Evolutionary conservation across 805 yeast species (phyloP), one percentile per base, ranked within the genome.

Genomic region (Spathaspora passalidarum): DNA sequence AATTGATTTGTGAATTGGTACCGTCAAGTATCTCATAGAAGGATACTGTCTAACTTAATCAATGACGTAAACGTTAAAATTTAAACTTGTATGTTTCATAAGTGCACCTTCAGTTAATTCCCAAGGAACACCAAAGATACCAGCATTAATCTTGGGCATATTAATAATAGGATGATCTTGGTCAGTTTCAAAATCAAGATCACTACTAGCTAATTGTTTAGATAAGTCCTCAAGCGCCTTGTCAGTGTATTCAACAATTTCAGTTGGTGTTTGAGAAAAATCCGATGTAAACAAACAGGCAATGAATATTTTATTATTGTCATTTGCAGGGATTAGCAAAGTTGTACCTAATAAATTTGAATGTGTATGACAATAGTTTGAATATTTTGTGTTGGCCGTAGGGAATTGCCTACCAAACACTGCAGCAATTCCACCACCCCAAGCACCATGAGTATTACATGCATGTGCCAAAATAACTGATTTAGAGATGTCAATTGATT

Each of bases 401-500:
- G 88, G 90, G 60, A 74, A 88, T 39, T 67, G 61, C 14, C 54
- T 44, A 19, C 73, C 76, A 56, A 88, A 79, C 20, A 65, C 76
- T 3, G 69, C 70, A 0, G 96, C 96, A 2, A 88, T 78, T 0
- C 96, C 96, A 2, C 88, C 92, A 3, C 94, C 94, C 96, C 96
- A 88, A 1, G 72, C 56, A 0, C 96, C 96, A 20, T 72, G 69
- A 32, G 89, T 81, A 59, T 88, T 88, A 57, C 96, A 88, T 0
- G 96, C 81, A 59, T 88, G 96, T 1, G 86, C 86, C 4, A 88
- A 60, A 2, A 86, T 67, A 0, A 81, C 58, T 1, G 47, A 42
- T 2, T 48, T 44, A 2, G 45, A 35, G 2, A 76, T 71, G 4
- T 54, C 48, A 0, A 61, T 52, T 0, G 65, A 40, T 8, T 32